Evolutionary conservation across 441 rosid genomes (phyloP), one percentile per base, ranked within the genome.

Genomic region (Hura crepitans): DNA sequence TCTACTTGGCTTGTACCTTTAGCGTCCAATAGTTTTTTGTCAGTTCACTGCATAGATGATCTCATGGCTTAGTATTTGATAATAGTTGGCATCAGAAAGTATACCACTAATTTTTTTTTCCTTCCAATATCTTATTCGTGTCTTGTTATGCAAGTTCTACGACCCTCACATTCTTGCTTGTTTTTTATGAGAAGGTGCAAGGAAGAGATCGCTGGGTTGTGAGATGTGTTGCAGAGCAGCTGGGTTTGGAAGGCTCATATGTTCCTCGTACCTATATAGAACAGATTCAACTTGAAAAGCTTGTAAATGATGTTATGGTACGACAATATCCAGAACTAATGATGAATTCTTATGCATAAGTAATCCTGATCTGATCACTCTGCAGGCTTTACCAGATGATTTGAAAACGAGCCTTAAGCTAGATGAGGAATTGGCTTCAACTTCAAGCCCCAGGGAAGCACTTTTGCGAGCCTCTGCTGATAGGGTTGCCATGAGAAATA

Each of bases 231-330:
- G 97, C 99, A 20, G 88, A 86, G 78, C 87, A 84, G 85, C 92
- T 95, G 58, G 94, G 90, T 64, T 69, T 95, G 84, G 97, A 92
- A 81, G 97, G 97, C 47, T 92, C 95, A 11, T 95, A 81, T 79
- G 77, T 84, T 81, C 86, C 99, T 17, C 97, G 95, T 11, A 92
- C 99, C 60, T 95, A 95, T 70, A 95, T 95, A 68, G 97, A 92
- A 80, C 97, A 92, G 80, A 92, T 92, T 77, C 97, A 95, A 77
- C 76, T 95, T 79, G 99, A 95, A 76, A 86, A 90, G 81, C 87
- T 95, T 70, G 86, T 95, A 74, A 83, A 89, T 73, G 99, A 95
- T 75, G 91, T 86, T 69, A 92, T 89, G 99, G 97, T 95, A 92
- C 66, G 95, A 39, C 10, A 70, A 62, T 15, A 73, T 73, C 49